Percentiles rank a stretch among this genome's conserved stretches.
phyloP scores from a whole-genome alignment of 1,284 basidiomycete genomes.

The Cryptococcus sp. region DNA sequence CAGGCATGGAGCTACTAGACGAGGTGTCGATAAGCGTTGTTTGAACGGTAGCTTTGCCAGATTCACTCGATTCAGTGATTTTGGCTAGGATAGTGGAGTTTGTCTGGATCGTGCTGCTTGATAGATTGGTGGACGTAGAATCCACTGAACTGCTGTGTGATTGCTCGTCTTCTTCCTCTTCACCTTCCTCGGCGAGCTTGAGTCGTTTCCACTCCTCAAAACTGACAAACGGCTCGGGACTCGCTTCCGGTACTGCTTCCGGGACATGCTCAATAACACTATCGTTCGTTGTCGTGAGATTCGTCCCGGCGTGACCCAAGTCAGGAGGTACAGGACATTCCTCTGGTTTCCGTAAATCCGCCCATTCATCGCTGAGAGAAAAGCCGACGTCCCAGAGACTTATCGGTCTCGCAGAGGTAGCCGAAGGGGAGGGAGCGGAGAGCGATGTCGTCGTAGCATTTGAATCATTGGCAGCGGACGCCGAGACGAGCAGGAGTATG shows the following conservation, averaged over 20 bases:
- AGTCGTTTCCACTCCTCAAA: constrained; percentile 90
- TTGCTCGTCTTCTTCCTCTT: constrained; percentile 39
- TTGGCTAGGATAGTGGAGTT: background rate
- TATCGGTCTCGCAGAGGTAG: background rate
- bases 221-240: constrained; percentile 59
- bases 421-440: background rate
- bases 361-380: constrained; percentile 20
- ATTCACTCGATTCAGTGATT: constrained; percentile 16
- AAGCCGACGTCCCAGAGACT: constrained; percentile 27
- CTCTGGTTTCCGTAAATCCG: constrained; percentile 7
- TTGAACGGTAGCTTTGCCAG: constrained; percentile 6
- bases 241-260: constrained; percentile 3
- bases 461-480: background rate
- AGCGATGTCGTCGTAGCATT: background rate
- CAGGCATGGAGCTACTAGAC: no score
- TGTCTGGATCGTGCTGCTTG: background rate
- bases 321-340: constrained; percentile 18
- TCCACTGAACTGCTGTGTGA: background rate
- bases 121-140: background rate
- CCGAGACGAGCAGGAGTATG: constrained; percentile 5
- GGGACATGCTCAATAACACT: background rate
- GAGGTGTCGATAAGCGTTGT: background rate
- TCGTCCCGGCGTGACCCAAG: background rate
- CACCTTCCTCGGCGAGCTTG: constrained; percentile 54
- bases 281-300: background rate